Percentiles rank a stretch among this genome's conserved stretches.
These are phyloP conservation scores for Thymus mandschuricus DNA, from an alignment of 257 asterid genomes.

Conservation along the genomic window DNA sequence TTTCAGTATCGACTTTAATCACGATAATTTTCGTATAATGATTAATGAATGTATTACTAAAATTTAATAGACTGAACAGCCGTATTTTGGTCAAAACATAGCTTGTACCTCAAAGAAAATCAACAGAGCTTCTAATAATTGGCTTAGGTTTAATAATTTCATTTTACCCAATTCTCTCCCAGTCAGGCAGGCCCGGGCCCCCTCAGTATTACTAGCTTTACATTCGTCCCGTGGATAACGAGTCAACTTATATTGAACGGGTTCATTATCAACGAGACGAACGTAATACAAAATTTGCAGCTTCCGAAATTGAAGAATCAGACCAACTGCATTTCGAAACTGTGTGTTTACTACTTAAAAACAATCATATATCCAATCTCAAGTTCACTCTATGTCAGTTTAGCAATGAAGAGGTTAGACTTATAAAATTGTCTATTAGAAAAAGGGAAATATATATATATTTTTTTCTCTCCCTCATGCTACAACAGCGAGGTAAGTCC, in stretches of 20 bases:
- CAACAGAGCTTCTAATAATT: conserved; percentile 5
- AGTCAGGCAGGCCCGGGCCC: background rate
- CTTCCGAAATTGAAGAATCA: background rate
- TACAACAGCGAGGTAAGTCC: conserved; percentile 52
- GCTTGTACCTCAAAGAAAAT: conserved; percentile 9
- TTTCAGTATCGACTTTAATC: background rate
- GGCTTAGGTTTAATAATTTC: background rate
- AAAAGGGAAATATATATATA: conserved; percentile 26
- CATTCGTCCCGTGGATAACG: background rate
- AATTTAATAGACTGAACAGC: conserved; percentile 15
- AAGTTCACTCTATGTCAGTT: conserved; percentile 26
- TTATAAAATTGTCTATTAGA: conserved; percentile 29
- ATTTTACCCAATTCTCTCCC: background rate
- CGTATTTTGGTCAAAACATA: conserved; percentile 9
- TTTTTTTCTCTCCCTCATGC: conserved; percentile 43
- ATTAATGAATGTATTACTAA: background rate
- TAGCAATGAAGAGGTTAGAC: conserved; percentile 31
- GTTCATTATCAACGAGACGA: too few relatives aligned
- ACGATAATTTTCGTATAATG: conserved; percentile 3
- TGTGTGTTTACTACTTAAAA: background rate
- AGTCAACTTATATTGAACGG: too few relatives aligned
- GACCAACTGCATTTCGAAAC: background rate
- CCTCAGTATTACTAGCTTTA: background rate
- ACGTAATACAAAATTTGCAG: background rate
- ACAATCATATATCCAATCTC: conserved; percentile 21